Percentiles rank a stretch among this genome's conserved stretches.
Evolutionary conservation across 495 filamentous ascomycete species (phyloP).

Genomic region (Aspergillus asperescens): DNA sequence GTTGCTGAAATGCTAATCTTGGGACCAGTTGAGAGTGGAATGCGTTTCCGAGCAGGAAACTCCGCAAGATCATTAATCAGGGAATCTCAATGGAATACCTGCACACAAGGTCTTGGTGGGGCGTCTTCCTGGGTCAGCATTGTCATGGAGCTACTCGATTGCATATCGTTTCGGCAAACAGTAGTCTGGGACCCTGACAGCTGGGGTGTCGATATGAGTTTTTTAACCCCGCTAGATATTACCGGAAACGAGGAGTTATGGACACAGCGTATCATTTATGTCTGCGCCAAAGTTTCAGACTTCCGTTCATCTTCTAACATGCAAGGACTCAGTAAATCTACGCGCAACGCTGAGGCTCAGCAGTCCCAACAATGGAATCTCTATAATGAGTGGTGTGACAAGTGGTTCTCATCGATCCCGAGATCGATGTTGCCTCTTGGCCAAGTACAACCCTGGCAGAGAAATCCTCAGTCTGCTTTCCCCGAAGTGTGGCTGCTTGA

Average conservation of each 20-base stretch:
- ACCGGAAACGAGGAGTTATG: conserved; percentile 73
- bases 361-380: conserved; percentile 71
- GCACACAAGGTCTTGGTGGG: conserved; percentile 69
- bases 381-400: conserved; percentile 68
- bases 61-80: conserved; percentile 64
- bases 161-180: conserved; percentile 81
- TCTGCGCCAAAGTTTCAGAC: conserved; percentile 82
- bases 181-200: conserved; percentile 87
- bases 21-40: conserved; percentile 61
- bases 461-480: conserved; percentile 65
- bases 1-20: conserved; percentile 91
- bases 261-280: conserved; percentile 85
- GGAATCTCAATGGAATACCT: conserved; percentile 86
- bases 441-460: conserved; percentile 64
- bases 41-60: conserved; percentile 72
- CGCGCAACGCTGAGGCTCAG: conserved; percentile 55
- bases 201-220: conserved; percentile 86
- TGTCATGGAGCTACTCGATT: conserved; percentile 82
- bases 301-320: conserved; percentile 57
- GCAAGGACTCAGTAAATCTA: conserved; percentile 50
- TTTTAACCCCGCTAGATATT: conserved; percentile 40
- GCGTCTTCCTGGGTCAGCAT: conserved; percentile 96
- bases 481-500: conserved; percentile 89
- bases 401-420: conserved; percentile 73
- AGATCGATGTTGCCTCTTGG: conserved; percentile 84